Evolutionary conservation across 2,329 filamentous ascomycete species (phyloP), one percentile per base, ranked within the genome.

Genomic region (Corynespora cassiicola): DNA sequence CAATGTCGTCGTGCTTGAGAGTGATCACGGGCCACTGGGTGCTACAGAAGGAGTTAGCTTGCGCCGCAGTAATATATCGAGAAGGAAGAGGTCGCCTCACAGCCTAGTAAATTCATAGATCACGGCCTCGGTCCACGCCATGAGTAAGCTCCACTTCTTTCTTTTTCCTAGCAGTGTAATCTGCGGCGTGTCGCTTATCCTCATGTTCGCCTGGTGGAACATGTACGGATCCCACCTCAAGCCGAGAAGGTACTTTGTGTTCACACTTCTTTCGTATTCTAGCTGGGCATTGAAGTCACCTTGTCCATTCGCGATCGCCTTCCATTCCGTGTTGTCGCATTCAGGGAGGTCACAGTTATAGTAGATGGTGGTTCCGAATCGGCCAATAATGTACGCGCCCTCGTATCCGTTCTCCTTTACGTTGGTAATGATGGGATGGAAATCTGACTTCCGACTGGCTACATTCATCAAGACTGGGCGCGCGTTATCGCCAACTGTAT

Each of bases 141-240:
- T 75, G 42, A 81, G 65, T 12, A 82, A 69, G 2, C 75, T 76
- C 40, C 75, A 65, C 42, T 74, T 67, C 7, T 61, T 68, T 1
- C 65, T 64, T 15, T 72, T 63, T 6, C 71, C 68, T 31, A 77
- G 75, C 42, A 80, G 63, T 4, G 70, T 75, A 37, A 73, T 70
- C 4, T 61, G 55, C 3, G 57, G 50, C 29, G 72, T 70, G 38
- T 76, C 78, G 3, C 63, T 62, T 18, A 75, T 71, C 35, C 78
- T 74, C 32, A 69, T 36, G 54, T 84, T 84, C 39, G 78, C 78
- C 63, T 84, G 80, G 63, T 84, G 80, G 71, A 84, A 81, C 79
- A 81, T 81, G 66, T 75, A 54, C 3, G 71, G 69, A 31, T 79
- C 78, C 38, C 73, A 74, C 40, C 73, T 71, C 5, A 83, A 70